Percentiles rank a stretch among this genome's conserved stretches.
phyloP scores from a whole-genome alignment of 2,329 filamentous ascomycete genomes.

The Epichloe baconii region DNA sequence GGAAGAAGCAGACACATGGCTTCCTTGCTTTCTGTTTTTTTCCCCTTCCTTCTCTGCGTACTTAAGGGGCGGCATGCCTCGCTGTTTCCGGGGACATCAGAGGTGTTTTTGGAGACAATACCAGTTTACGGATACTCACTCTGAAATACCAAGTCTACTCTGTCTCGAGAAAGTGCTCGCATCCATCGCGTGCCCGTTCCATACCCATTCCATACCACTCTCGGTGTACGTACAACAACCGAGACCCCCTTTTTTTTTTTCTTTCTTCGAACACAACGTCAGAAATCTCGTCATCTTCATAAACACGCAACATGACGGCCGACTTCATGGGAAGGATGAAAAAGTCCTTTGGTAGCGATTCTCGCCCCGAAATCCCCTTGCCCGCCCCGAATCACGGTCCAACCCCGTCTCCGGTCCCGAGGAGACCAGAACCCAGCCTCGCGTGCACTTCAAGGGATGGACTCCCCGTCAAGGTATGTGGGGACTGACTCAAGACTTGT shows the following conservation, averaged over 20 bases:
- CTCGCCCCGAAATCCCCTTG: constrained; percentile 3
- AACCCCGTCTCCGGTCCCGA: constrained; percentile 1
- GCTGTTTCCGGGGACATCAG: not conserved
- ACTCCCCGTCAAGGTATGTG: not conserved
- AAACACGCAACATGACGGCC: not conserved
- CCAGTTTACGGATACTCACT: not conserved
- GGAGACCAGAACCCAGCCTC: not conserved
- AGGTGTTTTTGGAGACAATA: not conserved
- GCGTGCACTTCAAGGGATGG: not conserved
- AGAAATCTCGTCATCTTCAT: not conserved
- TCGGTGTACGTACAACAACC: too few relatives aligned
- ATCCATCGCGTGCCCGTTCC: too few relatives aligned
- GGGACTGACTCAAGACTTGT: too few relatives aligned
- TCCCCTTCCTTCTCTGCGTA: not conserved
- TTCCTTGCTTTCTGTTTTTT: not conserved
- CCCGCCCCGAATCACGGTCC: not conserved
- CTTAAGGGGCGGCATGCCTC: not conserved
- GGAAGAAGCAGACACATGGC: not conserved
- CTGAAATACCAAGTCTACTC: not conserved
- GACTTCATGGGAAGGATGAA: constrained; percentile 4
- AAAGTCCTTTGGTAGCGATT: constrained; percentile 2
- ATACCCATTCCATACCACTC: too few relatives aligned
- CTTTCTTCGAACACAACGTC: too few relatives aligned
- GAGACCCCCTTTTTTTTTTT: too few relatives aligned
- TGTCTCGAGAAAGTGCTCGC: too few relatives aligned